These are phyloP conservation scores for Venturia asperata DNA, from an alignment of 2,329 filamentous ascomycete genomes.

Conservation along the genomic window DNA sequence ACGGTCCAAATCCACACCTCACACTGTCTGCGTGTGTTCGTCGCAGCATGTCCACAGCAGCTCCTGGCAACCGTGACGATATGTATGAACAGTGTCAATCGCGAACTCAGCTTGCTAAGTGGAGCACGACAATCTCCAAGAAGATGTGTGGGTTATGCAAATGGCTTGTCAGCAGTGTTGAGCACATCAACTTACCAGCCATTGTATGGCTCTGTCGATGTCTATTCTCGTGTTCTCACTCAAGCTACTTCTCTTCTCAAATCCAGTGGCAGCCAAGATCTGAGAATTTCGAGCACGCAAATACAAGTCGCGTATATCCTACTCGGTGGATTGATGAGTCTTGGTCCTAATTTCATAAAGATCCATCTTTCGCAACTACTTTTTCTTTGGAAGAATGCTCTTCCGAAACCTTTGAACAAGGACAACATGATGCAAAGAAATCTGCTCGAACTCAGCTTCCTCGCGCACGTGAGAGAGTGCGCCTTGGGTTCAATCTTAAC, in stretches of 20 bases:
- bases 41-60: slow-evolving; percentile 86
- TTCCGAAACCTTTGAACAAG: slow-evolving; percentile 88
- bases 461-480: slow-evolving; percentile 91
- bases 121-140: slow-evolving; percentile 71
- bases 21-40: slow-evolving; percentile 76
- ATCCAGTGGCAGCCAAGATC: slow-evolving; percentile 79
- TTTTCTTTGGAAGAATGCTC: slow-evolving; percentile 91
- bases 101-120: slow-evolving; percentile 73
- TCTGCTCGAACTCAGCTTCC: slow-evolving; percentile 80
- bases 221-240: slow-evolving; percentile 83
- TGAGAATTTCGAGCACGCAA: slow-evolving; percentile 85
- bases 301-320: slow-evolving; percentile 97
- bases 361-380: slow-evolving; percentile 93
- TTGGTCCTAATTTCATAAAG: slow-evolving; percentile 97
- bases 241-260: slow-evolving; percentile 91
- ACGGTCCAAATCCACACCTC: slow-evolving; percentile 89
- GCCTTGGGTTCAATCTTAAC: slow-evolving; percentile 84
- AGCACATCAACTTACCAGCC: slow-evolving; percentile 85
- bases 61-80: slow-evolving; percentile 85
- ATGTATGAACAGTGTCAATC: slow-evolving; percentile 89
- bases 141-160: slow-evolving; percentile 82
- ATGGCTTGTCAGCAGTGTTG: slow-evolving; percentile 82
- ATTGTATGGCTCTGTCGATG: slow-evolving; percentile 88
- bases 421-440: slow-evolving; percentile 82
- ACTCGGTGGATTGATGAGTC: slow-evolving; percentile 91